Evolutionary conservation across 2,329 filamentous ascomycete genomes (phyloP), one percentile per base, ranked within the genome.

Genomic region (Penicillium corylophilum): DNA sequence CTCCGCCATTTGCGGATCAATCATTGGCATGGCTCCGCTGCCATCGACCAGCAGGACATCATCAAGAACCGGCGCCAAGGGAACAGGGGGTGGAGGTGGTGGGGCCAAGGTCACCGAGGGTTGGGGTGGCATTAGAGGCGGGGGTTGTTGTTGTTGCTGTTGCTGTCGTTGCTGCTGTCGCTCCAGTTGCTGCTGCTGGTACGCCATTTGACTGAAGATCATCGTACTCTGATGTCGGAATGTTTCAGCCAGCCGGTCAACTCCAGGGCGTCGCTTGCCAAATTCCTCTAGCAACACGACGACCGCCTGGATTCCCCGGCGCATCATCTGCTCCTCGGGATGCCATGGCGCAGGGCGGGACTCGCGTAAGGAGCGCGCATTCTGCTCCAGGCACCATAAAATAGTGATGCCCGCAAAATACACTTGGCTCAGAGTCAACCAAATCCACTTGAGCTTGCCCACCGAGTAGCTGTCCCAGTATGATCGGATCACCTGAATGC

Each of bases 391-490:
- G 50, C 70, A 72, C 71, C 71, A 73, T 16, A 73, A 53, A 24
- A 72, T 72, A 9, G 71, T 73, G 39, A 73, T 70, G 1, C 71
- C 71, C 1, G 71, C 71, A 46, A 70, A 71, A 43, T 73, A 73
- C 16, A 70, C 53, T 47, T 73, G 70, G 49, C 69, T 71, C 26
- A 73, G 56, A 1, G 71, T 73, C 42, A 73, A 59, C 71, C 71
- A 73, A 35, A 73, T 71, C 71, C 71, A 73, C 53, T 73, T 73
- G 16, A 73, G 57, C 48, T 73, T 72, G 33, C 70, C 70, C 26
- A 67, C 59, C 0, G 70, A 69, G 42, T 71, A 73, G 44, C 63
- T 71, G 51, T 72, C 70, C 69, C 70, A 73, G 44, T 72, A 73
- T 1, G 70, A 72, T 22, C 69, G 66, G 15, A 73, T 68, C 5